phyloP scores from a whole-genome alignment of 495 filamentous ascomycete species.

The Hyaloscypha hepaticicola region DNA sequence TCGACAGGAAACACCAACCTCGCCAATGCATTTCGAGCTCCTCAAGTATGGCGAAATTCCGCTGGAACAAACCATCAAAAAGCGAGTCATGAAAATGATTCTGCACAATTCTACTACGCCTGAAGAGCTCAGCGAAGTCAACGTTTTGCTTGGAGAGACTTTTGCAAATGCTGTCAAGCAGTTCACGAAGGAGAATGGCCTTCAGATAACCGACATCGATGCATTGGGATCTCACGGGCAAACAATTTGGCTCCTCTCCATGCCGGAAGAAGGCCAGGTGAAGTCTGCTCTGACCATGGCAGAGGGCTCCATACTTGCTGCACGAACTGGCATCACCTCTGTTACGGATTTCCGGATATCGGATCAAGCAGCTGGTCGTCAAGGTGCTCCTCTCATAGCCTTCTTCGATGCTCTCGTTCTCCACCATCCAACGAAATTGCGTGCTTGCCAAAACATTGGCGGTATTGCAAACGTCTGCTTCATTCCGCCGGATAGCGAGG shows the following conservation, averaged over 20 bases:
- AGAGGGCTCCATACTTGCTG: conserved; percentile 43
- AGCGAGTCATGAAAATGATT: conserved; percentile 55
- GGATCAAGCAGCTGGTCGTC: conserved; percentile 45
- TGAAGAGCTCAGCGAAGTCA: conserved; percentile 53
- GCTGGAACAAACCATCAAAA: conserved; percentile 52
- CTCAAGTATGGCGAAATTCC: conserved; percentile 46
- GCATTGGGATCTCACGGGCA: conserved; percentile 58
- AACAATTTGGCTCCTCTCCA: conserved; percentile 57
- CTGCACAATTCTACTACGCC: conserved; percentile 51
- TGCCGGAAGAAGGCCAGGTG: conserved; percentile 50
- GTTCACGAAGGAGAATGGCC: conserved; percentile 43
- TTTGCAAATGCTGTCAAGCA: conserved; percentile 49
- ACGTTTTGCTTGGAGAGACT: conserved; percentile 51
- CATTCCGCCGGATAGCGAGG: conserved; percentile 52
- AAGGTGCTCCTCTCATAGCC: conserved; percentile 49
- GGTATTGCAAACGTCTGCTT: conserved; percentile 61
- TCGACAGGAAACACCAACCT: conserved; percentile 44
- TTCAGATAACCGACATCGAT: conserved; percentile 50
- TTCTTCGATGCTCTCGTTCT: conserved; percentile 53
- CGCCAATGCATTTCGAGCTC: conserved; percentile 50
- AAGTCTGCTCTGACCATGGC: conserved; percentile 49
- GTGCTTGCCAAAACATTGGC: conserved; percentile 60
- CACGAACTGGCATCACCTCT: conserved; percentile 41
- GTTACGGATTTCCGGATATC: conserved; percentile 46
- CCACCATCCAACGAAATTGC: conserved; percentile 54